phyloP scores from a whole-genome alignment of 371 early-diverging fungal species.

The Mortierella polycephala region DNA sequence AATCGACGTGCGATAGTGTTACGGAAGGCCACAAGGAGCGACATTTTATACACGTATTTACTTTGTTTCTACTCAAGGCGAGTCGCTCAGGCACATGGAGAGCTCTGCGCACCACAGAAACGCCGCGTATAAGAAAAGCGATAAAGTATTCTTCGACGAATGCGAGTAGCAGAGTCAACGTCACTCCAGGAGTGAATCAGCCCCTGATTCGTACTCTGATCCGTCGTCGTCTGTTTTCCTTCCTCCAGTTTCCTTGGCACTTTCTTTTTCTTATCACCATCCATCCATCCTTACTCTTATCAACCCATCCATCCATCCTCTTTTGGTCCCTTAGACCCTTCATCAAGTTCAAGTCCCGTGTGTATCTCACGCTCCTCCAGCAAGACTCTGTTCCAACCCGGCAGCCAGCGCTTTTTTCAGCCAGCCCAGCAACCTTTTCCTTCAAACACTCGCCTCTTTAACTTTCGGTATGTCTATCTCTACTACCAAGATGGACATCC shows the following conservation, averaged over 20 bases:
- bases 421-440: slow-evolving; percentile 2
- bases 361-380: not conserved
- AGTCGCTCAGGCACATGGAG: not conserved
- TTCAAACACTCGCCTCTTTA: not conserved
- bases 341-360: not conserved
- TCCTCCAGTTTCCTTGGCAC: not conserved
- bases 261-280: not conserved
- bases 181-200: too few relatives aligned
- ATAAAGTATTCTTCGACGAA: too few relatives aligned
- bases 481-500: slow-evolving; percentile 54
- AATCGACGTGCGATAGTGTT: not conserved
- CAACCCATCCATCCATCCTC: slow-evolving; percentile 16
- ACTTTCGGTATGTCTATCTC: slow-evolving; percentile 54
- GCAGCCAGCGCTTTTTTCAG: not conserved
- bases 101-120: not conserved
- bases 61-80: not conserved
- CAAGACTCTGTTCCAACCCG: not conserved
- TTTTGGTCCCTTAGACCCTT: slow-evolving; percentile 12
- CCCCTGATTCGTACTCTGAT: not conserved
- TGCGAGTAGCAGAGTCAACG: too few relatives aligned
- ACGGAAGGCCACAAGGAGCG: not conserved
- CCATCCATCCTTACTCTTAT: slow-evolving; percentile 1
- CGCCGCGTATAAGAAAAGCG: too few relatives aligned
- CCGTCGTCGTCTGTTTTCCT: not conserved
- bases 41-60: too few relatives aligned